Evolutionary conservation across 331 rosid species (phyloP), one percentile per base, ranked within the genome.

Genomic region (Prunus yedoensis): DNA sequence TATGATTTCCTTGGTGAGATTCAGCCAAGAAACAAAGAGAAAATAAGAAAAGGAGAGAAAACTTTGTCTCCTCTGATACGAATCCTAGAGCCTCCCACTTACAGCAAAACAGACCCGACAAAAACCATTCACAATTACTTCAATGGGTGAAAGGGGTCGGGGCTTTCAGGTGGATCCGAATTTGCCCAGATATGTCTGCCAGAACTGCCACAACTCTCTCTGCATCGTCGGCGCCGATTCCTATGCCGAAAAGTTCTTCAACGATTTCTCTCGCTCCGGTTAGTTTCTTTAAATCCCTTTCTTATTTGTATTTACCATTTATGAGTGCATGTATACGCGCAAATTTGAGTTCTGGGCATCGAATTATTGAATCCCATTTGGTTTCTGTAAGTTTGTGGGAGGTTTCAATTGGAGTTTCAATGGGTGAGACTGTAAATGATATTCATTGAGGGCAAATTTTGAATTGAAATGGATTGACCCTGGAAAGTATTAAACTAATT

Each of bases 221-320:
- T 89, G 90, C 81, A 46, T 94, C 82, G 85, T 90, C 75, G 97
- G 97, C 84, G 96, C 91, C 70, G 99, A 90, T 80, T 80, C 96
- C 70, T 88, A 92, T 57, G 93, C 97, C 45, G 99, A 94, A n/a
- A 90, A 90, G 72, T 94, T 90, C 90, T 74, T 85, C 72, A 88
- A 70, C 77, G 96, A 94, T 47, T 78, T 91, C 54, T 89, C 94
- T 77, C 93, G 99, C 69, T 89, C 99, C 5, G 97, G 99, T 94
- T 43, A 47, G 88, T 77, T 70, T 52, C 67, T 73, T 70, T 78
- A 62, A 12, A 12, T 45, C 12, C 61, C 4, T 8, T 47, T 25
- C 13, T 57, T 25, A 12, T 13, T 50, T 60, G 12, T 32, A 21
- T 21, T 65, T 63, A 16, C 7, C 41, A 51, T 45, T 64, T 60